A percentile compares a stretch with the other conserved stretches of the same genome.
These are phyloP conservation scores for Marasmius tenuissimus DNA, from an alignment of 1,284 basidiomycete genomes.

Conservation along the genomic window DNA sequence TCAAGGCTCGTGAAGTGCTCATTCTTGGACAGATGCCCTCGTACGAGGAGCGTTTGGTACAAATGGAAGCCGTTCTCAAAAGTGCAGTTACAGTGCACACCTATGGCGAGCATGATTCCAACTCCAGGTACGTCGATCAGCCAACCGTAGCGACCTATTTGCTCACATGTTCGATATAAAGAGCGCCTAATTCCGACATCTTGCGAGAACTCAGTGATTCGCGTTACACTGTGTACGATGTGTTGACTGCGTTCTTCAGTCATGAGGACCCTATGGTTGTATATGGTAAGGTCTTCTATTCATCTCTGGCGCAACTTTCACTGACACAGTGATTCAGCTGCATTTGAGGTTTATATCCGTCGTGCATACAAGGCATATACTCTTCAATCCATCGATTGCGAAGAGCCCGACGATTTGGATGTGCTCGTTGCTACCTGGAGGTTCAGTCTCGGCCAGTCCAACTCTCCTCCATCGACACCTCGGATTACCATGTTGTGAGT, in stretches of 20 bases:
- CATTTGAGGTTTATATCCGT: constrained; percentile 95
- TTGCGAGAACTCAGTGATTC: constrained; percentile 96
- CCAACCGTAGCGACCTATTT: constrained; percentile 2
- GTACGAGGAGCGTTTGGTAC: constrained; percentile 89
- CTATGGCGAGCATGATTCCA: constrained; percentile 83
- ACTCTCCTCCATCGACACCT: constrained; percentile 84
- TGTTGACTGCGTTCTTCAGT: constrained; percentile 94
- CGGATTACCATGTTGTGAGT: constrained; percentile 65
- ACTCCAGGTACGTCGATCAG: constrained; percentile 48
- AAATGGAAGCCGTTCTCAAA: constrained; percentile 95
- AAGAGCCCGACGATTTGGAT: constrained; percentile 80
- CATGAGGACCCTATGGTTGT: constrained; percentile 84
- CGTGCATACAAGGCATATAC: constrained; percentile 97
- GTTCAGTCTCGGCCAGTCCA: constrained; percentile 88
- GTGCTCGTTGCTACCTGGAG: constrained; percentile 88
- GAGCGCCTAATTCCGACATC: constrained; percentile 81
- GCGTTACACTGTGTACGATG: constrained; percentile 96
- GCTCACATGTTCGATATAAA: constrained; percentile 23
- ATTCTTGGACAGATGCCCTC: constrained; percentile 97
- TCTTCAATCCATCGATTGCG: constrained; percentile 90
- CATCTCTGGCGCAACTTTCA: constrained; percentile 2
- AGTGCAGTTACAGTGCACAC: constrained; percentile 83
- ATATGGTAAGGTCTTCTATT: constrained; percentile 57
- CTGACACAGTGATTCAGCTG: constrained; percentile 53
- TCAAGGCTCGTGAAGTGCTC: constrained; percentile 97